These are phyloP conservation scores for Rhododendron henanense DNA, from an alignment of 148 eudicot species.

Conservation along the genomic window DNA sequence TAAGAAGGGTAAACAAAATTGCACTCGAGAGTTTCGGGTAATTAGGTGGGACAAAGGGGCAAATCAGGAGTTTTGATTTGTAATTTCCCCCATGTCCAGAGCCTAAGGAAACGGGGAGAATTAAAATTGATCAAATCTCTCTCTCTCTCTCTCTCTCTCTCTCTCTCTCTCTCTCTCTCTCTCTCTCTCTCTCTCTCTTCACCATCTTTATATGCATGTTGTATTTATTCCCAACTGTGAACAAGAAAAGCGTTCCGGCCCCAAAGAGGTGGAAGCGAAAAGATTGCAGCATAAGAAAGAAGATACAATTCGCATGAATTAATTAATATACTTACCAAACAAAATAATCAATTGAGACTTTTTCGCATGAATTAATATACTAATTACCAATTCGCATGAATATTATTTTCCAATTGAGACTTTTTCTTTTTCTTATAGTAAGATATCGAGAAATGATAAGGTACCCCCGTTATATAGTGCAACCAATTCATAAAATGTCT, in stretches of 20 bases:
- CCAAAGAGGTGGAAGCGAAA: background rate
- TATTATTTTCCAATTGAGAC: too few species aligned
- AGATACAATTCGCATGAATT: background rate
- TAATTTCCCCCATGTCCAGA: background rate
- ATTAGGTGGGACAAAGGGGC: background rate
- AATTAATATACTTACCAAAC: background rate
- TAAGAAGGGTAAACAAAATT: too few species aligned
- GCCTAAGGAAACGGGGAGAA: background rate
- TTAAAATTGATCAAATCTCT: background rate
- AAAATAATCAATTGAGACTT: too few species aligned
- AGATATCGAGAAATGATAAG: background rate
- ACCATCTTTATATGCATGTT: conserved; percentile 7
- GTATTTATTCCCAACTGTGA: background rate
- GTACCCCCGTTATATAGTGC: background rate
- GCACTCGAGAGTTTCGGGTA: background rate
- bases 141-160: background rate
- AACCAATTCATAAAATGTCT: background rate
- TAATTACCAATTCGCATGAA: too few species aligned
- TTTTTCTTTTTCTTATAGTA: too few species aligned
- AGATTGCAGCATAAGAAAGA: background rate
- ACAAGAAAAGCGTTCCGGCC: background rate
- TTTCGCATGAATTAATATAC: too few species aligned
- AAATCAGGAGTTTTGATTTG: background rate
- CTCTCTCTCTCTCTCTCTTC: background rate
- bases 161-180: background rate